Conservation (phyloP, 352 stramenopile genomes). For the Peronospora belbahrii region DNA sequence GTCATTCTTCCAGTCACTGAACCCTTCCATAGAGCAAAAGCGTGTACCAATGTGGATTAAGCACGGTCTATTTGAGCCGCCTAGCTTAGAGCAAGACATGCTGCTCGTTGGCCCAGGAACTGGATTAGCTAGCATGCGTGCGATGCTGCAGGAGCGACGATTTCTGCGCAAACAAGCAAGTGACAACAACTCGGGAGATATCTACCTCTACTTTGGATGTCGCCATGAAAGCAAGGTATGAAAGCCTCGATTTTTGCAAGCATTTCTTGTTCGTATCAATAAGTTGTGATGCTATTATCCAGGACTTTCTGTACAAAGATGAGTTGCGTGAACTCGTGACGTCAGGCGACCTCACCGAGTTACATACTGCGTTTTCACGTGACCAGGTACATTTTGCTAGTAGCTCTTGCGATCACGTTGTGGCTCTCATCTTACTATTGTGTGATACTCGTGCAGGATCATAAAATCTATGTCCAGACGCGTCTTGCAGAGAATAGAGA, state of each 20-base stretch:
- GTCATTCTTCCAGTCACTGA: slow-evolving; percentile 59
- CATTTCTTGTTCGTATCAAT: background rate
- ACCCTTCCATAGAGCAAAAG: slow-evolving; percentile 28
- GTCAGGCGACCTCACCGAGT: slow-evolving; percentile 45
- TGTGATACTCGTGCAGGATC: slow-evolving; percentile 17
- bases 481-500: slow-evolving; percentile 78
- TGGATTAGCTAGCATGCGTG: slow-evolving; percentile 85
- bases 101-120: slow-evolving; percentile 89
- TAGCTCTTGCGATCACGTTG: background rate
- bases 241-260: background rate
- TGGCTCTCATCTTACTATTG: background rate
- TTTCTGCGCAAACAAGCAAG: slow-evolving; percentile 30
- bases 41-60: slow-evolving; percentile 83
- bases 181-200: slow-evolving; percentile 17
- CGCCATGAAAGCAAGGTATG: slow-evolving; percentile 69
- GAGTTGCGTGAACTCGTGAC: slow-evolving; percentile 53
- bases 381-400: slow-evolving; percentile 45
- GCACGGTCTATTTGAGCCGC: slow-evolving; percentile 68
- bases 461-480: slow-evolving; percentile 91
- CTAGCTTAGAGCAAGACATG: slow-evolving; percentile 38
- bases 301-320: slow-evolving; percentile 86
- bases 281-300: background rate
- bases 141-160: slow-evolving; percentile 81
- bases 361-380: slow-evolving; percentile 88
- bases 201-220: slow-evolving; percentile 85